These are phyloP conservation scores for Pseudogymnoascus sp. DNA, from an alignment of 2,329 filamentous ascomycete species.

Conservation along the genomic window DNA sequence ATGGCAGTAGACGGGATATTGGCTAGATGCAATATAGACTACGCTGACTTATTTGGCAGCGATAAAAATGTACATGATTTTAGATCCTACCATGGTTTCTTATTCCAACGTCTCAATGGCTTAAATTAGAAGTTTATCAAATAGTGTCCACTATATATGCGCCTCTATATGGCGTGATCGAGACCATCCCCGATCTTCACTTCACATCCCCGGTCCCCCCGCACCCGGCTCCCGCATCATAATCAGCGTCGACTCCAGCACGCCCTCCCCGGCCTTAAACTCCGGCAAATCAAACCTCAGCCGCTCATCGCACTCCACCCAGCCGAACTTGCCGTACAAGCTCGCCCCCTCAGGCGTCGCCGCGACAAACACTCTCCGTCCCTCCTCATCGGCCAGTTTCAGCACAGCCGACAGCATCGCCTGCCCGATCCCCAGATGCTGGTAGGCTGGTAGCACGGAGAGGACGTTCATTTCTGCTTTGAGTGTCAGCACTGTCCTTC, in stretches of 20 bases:
- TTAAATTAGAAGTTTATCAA: slow-evolving; percentile 5
- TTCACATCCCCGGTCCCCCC: not conserved
- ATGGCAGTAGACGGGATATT: slow-evolving; percentile 10
- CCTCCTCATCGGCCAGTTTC: slow-evolving; percentile 30
- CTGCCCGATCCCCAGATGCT: slow-evolving; percentile 30
- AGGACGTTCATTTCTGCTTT: slow-evolving; percentile 28
- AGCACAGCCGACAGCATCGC: slow-evolving; percentile 31
- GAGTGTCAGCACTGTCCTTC: not conserved
- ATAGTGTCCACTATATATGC: not conserved
- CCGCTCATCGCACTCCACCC: slow-evolving; percentile 24
- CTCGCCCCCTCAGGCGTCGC: slow-evolving; percentile 31
- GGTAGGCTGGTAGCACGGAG: slow-evolving; percentile 30
- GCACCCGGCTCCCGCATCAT: slow-evolving; percentile 6
- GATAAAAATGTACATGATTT: slow-evolving; percentile 9
- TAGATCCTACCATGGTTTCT: slow-evolving; percentile 4
- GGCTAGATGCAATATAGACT: slow-evolving; percentile 4
- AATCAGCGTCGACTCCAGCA: not conserved
- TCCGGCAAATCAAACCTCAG: slow-evolving; percentile 1
- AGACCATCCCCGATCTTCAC: slow-evolving; percentile 4
- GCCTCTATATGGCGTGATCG: not conserved
- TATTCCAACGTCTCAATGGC: not conserved
- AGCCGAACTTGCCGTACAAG: slow-evolving; percentile 34
- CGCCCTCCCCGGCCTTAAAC: not conserved
- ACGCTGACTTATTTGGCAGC: not conserved
- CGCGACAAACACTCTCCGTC: slow-evolving; percentile 31